Evolutionary conservation across 306 rosid genomes (phyloP).

Genomic region (Ochetophila trinervis): DNA sequence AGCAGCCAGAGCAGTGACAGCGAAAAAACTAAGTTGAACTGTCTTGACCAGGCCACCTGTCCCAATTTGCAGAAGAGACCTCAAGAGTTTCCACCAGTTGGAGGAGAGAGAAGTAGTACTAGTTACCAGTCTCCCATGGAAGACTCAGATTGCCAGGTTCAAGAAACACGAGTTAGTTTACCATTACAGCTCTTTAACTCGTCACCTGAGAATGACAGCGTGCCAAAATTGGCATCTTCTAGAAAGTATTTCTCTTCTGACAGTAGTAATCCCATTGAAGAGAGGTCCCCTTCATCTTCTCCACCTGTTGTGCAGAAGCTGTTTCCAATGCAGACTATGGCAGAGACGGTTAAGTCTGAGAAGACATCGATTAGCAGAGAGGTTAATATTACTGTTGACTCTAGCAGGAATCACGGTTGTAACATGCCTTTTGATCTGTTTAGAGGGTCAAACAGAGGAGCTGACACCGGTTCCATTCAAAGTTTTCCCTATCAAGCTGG

Average conservation of each 20-base stretch:
- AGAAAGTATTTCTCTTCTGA: slow-evolving; percentile 82
- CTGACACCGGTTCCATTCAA: slow-evolving; percentile 51
- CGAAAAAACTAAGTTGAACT: slow-evolving; percentile 44
- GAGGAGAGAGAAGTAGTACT: slow-evolving; percentile 81
- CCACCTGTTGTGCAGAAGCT: slow-evolving; percentile 62
- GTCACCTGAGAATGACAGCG: slow-evolving; percentile 56
- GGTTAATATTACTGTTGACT: slow-evolving; percentile 33
- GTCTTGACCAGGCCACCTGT: slow-evolving; percentile 42
- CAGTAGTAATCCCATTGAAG: slow-evolving; percentile 79
- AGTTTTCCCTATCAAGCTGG: slow-evolving; percentile 74
- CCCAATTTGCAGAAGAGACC: slow-evolving; percentile 35
- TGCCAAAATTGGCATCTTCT: slow-evolving; percentile 48
- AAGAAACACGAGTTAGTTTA: slow-evolving; percentile 53
- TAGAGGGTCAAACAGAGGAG: slow-evolving; percentile 49
- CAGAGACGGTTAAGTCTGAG: slow-evolving; percentile 41
- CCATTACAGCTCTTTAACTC: slow-evolving; percentile 80
- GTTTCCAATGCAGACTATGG: slow-evolving; percentile 56
- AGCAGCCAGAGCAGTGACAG: slow-evolving; percentile 65
- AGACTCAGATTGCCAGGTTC: slow-evolving; percentile 64
- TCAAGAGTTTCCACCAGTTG: slow-evolving; percentile 49
- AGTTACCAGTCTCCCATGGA: slow-evolving; percentile 80
- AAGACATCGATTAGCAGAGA: slow-evolving; percentile 34
- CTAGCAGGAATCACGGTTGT: slow-evolving; percentile 40
- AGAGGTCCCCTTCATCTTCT: slow-evolving; percentile 76
- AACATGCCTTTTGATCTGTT: slow-evolving; percentile 72